A percentile compares a stretch with the other conserved stretches of the same genome.
These are phyloP conservation scores for Austropuccinia psidii DNA, from an alignment of 1,284 basidiomycete species.

Conservation along the genomic window DNA sequence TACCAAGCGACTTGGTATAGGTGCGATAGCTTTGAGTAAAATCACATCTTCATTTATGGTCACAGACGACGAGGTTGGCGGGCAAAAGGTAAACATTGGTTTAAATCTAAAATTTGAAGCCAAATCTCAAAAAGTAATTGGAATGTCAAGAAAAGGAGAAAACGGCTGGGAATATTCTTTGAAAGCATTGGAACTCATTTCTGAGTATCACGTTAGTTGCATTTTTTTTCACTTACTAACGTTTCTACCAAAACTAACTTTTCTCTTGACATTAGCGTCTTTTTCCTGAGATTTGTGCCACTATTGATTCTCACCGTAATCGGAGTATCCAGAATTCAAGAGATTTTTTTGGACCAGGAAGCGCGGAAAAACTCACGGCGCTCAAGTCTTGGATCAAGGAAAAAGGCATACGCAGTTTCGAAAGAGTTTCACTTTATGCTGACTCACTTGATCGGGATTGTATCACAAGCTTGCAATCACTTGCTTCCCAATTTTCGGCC, in stretches of 20 bases:
- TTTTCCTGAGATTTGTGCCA: conserved; percentile 45
- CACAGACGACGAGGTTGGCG: conserved; percentile 55
- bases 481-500: conserved; percentile 62
- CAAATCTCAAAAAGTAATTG: conserved; percentile 89
- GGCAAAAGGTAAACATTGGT: conserved; percentile 81
- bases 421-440: conserved; percentile 82
- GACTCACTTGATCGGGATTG: conserved; percentile 83
- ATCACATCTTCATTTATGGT: conserved; percentile 92
- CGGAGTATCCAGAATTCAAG: conserved; percentile 64
- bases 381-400: conserved; percentile 77
- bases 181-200: conserved; percentile 70
- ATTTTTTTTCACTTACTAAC: not conserved
- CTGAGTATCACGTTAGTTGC: conserved; percentile 64
- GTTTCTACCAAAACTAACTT: conserved; percentile 51
- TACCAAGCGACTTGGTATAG: conserved; percentile 62
- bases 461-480: conserved; percentile 66
- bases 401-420: conserved; percentile 79
- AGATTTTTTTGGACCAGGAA: conserved; percentile 64
- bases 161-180: conserved; percentile 90
- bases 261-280: not conserved
- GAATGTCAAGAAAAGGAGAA: conserved; percentile 78
- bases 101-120: conserved; percentile 94
- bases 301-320: conserved; percentile 39
- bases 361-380: conserved; percentile 66
- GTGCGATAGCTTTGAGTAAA: conserved; percentile 68